phyloP scores from a whole-genome alignment of 768 basidiomycete species.

The Termitomyces sp. region DNA sequence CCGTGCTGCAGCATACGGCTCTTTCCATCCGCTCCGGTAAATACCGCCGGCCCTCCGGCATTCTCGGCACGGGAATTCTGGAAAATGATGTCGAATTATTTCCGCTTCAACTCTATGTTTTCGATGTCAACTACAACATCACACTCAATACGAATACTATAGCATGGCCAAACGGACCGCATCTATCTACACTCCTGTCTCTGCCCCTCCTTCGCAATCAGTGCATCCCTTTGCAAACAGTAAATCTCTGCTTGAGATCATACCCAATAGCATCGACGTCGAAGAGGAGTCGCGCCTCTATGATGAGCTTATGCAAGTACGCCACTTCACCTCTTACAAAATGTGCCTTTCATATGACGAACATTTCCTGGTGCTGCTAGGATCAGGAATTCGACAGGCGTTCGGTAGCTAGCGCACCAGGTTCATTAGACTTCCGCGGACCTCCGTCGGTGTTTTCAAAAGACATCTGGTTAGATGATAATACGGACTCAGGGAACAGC shows the following conservation, averaged over 20 bases:
- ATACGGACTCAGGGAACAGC: conserved; percentile 51
- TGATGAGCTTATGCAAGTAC: conserved; percentile 51
- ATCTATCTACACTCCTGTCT: conserved; percentile 3
- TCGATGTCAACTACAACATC: neutral
- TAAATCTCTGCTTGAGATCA: conserved; percentile 49
- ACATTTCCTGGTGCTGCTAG: neutral
- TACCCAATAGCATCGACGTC: conserved; percentile 59
- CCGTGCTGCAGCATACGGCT: too few relatives aligned
- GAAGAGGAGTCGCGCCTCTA: conserved; percentile 69
- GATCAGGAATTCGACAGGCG: conserved; percentile 14
- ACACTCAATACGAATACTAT: neutral
- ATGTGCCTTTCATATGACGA: neutral
- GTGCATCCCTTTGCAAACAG: conserved; percentile 46
- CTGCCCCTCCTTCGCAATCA: neutral
- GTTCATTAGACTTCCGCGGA: conserved; percentile 26
- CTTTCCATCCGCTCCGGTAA: neutral
- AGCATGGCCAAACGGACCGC: conserved; percentile 8
- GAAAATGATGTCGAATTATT: too few relatives aligned
- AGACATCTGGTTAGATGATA: conserved; percentile 71
- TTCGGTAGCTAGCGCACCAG: conserved; percentile 21
- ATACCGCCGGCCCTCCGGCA: neutral
- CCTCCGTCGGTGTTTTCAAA: conserved; percentile 60
- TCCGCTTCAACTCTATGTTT: neutral
- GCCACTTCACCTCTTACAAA: conserved; percentile 6
- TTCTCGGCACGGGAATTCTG: neutral